Evolutionary conservation across 768 basidiomycete species (phyloP), one percentile per base, ranked within the genome.

Genomic region (Russula olivacea): DNA sequence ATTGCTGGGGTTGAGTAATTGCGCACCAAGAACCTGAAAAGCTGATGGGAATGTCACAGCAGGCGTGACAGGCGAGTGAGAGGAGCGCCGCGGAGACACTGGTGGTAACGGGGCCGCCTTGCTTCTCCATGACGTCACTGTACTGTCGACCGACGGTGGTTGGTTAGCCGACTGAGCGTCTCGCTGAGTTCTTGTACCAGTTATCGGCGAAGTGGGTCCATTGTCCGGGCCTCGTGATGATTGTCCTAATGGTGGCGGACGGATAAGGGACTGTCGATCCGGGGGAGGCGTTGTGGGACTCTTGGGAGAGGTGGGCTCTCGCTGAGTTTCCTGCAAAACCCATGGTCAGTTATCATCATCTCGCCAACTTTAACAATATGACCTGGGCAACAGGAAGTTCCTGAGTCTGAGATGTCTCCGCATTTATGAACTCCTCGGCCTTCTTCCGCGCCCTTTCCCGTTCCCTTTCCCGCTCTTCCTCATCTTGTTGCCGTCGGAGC

Each of bases 391-490:
- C 19, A 19, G 55, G 14, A 19, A 14, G 19, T 43, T 56, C 41
- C 51, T 58, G 36, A 23, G 21, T 17, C 10, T 17, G 8, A 8
- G 47, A 50, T 17, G 25, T 25, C 56, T 58, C 53, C n/a, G 48
- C 32, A 10, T 81, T 84, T 71, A 88, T 82, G 25, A 91, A 71
- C 71, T 89, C 88, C 12, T 79, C 81, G 30, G 90, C 92, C 73
- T 94, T 96, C 74, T 76, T 82, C 64, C 83, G 79, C 15, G 93
- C 93, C 17, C 93, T 79, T 68, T 93, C 91, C 68, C 83, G 83
- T 72, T 88, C 87, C 52, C 83, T 86, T 70, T 91, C 86, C 17
- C 92, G 80, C 67, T 89, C 87, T 64, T 85, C 87, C 71, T 95
- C 93, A 68, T 94, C 93, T 55, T 88, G 81, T 69, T 90, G 86